Evolutionary conservation across 805 yeast species (phyloP), one percentile per base, ranked within the genome.

Genomic region (Metschnikowia sp.): DNA sequence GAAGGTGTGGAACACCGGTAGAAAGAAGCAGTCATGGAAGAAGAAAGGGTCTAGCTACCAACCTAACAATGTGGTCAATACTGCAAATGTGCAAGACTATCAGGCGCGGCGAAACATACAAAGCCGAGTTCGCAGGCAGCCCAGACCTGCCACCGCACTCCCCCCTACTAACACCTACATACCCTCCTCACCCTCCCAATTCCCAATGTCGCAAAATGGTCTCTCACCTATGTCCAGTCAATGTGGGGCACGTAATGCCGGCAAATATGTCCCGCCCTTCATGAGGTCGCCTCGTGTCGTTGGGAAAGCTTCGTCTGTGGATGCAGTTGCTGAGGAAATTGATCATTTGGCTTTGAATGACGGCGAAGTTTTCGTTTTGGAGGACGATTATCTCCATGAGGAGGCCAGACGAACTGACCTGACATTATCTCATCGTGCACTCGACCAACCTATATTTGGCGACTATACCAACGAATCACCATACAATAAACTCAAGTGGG

Each of bases 181-280:
- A 4, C 26, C 39, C 6, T 32, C 45, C 13, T 40, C 49, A 9
- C 40, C 49, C 10, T 30, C 45, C 8, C 42, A 37, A 10, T 11
- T 37, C 18, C 6, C 29, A 2, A 19, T 42, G n/a, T 18, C 26
- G 5, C n/a, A n/a, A 22, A 33, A 36, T 37, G 38, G 43, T 30
- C 11, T n/a, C 11, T 36, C 48, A 8, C 42, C 53, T 19, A 39
- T 26, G n/a, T 22, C 44, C 4, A 36, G n/a, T 10, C 37, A 33
- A 8, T 22, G 19, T 31, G 49, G 18, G 13, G 31, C 32, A 12
- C 43, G 44, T 32, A 40, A 49, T 30, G 49, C 41, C 11, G 73
- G 72, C 13, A 71, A 70, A 50, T 72, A 72, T 48, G 56, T 69
- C 28, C 77, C 77, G 13, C 76, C 77, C 22, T 68, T 61, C 47